Percentiles rank a stretch among this genome's conserved stretches.
Conservation (phyloP, 2,329 filamentous ascomycete genomes). For the Ophiostoma triangulosporum region DNA sequence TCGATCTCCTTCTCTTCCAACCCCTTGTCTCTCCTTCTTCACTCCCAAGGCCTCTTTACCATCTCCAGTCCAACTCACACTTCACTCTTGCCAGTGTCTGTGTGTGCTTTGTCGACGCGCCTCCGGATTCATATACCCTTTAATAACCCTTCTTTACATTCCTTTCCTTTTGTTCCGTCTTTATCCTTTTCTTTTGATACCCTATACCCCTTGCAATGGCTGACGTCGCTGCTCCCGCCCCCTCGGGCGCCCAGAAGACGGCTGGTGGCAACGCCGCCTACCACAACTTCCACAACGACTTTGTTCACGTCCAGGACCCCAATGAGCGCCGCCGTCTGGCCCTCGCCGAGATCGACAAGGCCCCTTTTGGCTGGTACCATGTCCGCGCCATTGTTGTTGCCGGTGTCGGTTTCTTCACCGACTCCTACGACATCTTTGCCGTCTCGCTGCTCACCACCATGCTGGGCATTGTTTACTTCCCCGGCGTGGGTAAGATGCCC, state of each 20-base stretch:
- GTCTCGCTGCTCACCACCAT: conserved; percentile 61
- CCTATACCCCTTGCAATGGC: conserved; percentile 10
- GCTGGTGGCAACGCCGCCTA: conserved; percentile 55
- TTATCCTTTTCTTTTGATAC: not conserved
- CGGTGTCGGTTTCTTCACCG: conserved; percentile 80
- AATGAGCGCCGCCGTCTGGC: conserved; percentile 69
- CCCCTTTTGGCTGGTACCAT: conserved; percentile 75
- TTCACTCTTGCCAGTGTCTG: not conserved
- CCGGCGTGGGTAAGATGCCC: conserved; percentile 45
- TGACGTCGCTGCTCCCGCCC: conserved; percentile 6
- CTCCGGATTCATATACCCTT: not conserved
- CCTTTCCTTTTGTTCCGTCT: not conserved
- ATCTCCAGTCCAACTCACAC: not conserved
- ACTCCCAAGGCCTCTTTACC: not conserved
- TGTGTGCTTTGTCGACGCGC: not conserved
- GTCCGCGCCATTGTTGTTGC: conserved; percentile 64
- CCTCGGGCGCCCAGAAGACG: conserved; percentile 29
- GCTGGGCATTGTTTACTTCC: conserved; percentile 67
- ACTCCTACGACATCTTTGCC: conserved; percentile 67
- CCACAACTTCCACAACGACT: conserved; percentile 53
- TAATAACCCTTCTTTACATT: not conserved
- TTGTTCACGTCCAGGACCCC: conserved; percentile 46
- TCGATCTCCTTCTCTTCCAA: not conserved
- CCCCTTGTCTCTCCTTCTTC: not conserved
- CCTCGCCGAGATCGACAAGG: conserved; percentile 70